These are phyloP conservation scores for Leucosporidium scottii DNA, from an alignment of 768 basidiomycete species.

Conservation along the genomic window DNA sequence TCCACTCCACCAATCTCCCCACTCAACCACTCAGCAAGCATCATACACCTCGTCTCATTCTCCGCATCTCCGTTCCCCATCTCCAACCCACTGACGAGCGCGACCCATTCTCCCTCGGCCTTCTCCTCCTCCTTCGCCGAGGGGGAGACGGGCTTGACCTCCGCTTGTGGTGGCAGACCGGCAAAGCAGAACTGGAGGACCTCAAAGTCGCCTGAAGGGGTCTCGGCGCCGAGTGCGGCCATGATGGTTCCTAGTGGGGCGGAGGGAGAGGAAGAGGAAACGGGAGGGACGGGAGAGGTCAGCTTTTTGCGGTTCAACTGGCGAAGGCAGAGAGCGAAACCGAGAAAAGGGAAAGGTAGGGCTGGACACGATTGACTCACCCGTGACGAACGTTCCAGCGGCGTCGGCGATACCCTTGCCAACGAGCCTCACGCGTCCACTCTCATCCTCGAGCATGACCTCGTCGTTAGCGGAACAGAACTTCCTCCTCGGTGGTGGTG, in stretches of 20 bases:
- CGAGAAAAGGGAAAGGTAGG: background rate
- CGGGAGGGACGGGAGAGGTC: background rate
- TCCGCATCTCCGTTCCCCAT: slow-evolving; percentile 53
- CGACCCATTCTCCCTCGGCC: slow-evolving; percentile 68
- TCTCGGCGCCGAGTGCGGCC: slow-evolving; percentile 85
- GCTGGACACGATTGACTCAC: background rate
- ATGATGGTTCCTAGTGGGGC: slow-evolving; percentile 60
- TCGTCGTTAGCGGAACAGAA: slow-evolving; percentile 69
- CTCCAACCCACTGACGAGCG: slow-evolving; percentile 74
- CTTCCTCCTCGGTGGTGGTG: slow-evolving; percentile 68
- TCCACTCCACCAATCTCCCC: slow-evolving; percentile 69
- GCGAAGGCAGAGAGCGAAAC: too few relatives aligned
- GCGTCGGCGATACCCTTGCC: slow-evolving; percentile 55
- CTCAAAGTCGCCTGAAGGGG: slow-evolving; percentile 80
- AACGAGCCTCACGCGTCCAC: slow-evolving; percentile 79
- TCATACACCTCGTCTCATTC: slow-evolving; percentile 60
- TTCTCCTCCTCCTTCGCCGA: background rate
- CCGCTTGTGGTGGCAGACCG: slow-evolving; percentile 65
- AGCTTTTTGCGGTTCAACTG: too few relatives aligned
- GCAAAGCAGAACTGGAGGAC: slow-evolving; percentile 81
- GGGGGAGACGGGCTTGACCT: slow-evolving; percentile 7
- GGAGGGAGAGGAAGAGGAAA: background rate
- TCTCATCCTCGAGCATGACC: slow-evolving; percentile 91
- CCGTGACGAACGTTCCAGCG: slow-evolving; percentile 23
- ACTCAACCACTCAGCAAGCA: slow-evolving; percentile 81